A percentile compares a stretch with the other conserved stretches of the same genome.
Evolutionary conservation across 2,329 filamentous ascomycete genomes (phyloP).

Genomic region (Hymenoscyphus fraxineus): DNA sequence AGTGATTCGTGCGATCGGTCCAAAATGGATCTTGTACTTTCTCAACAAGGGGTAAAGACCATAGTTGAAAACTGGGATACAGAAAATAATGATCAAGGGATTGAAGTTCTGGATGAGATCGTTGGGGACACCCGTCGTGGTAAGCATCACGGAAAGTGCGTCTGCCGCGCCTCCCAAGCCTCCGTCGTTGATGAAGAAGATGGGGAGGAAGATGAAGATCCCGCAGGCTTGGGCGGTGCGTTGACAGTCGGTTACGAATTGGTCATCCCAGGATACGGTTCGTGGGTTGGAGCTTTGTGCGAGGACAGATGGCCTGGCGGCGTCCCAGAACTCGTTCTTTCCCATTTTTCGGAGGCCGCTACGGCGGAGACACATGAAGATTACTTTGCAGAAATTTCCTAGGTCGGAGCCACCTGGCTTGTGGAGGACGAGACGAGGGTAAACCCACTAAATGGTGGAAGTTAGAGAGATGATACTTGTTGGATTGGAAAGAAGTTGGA

Average conservation of each 20-base stretch:
- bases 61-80: constrained; percentile 67
- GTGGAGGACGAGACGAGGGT: constrained; percentile 42
- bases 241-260: constrained; percentile 73
- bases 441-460: constrained; percentile 28
- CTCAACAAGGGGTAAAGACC: constrained; percentile 66
- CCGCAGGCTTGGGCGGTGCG: constrained; percentile 66
- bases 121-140: constrained; percentile 68
- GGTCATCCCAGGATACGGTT: constrained; percentile 79
- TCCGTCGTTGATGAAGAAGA: constrained; percentile 38
- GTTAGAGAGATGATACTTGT: background rate
- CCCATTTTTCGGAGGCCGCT: constrained; percentile 65
- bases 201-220: constrained; percentile 57
- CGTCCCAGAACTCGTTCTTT: constrained; percentile 58
- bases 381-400: constrained; percentile 1
- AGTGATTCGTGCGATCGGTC: constrained; percentile 71
- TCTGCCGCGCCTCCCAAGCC: constrained; percentile 49
- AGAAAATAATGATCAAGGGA: constrained; percentile 68
- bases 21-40: constrained; percentile 60
- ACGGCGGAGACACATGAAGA: constrained; percentile 35
- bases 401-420: constrained; percentile 27
- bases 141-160: constrained; percentile 56
- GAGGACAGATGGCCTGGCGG: constrained; percentile 63
- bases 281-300: constrained; percentile 50
- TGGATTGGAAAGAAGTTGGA: background rate
- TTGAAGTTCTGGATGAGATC: constrained; percentile 74